A percentile compares a stretch with the other conserved stretches of the same genome.
These are phyloP conservation scores for Phytophthora sansomeana DNA, from an alignment of 352 stramenopile genomes.

Conservation along the genomic window DNA sequence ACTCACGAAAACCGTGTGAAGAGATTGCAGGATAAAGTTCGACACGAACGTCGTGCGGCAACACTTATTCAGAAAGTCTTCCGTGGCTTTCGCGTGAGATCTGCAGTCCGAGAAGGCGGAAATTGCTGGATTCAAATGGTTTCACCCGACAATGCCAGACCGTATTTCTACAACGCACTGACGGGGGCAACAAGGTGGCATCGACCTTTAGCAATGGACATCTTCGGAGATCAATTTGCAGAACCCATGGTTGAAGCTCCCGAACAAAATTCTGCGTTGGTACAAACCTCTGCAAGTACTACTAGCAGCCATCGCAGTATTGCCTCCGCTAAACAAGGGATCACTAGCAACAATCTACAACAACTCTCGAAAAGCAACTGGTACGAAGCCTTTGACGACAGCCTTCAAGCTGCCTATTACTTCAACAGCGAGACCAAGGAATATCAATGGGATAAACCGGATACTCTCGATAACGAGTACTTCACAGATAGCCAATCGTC, in stretches of 20 bases:
- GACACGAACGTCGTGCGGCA: constrained; percentile 63
- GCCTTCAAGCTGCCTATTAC: constrained; percentile 72
- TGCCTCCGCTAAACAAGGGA: no score
- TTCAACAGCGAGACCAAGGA: constrained; percentile 80
- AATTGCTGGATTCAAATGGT: constrained; percentile 82
- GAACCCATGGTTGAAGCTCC: constrained; percentile 35
- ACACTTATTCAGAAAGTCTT: constrained; percentile 86
- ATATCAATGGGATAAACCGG: constrained; percentile 76
- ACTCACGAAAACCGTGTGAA: constrained; percentile 72
- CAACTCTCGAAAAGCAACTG: constrained; percentile 39
- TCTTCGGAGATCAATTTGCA: constrained; percentile 72
- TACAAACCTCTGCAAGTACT: constrained; percentile 1
- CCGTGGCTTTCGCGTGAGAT: constrained; percentile 75
- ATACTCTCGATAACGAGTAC: constrained; percentile 38
- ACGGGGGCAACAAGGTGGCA: constrained; percentile 71
- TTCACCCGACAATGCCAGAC: constrained; percentile 32
- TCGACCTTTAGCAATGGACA: constrained; percentile 75
- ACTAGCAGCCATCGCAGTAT: constrained; percentile 1
- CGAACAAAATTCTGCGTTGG: background rate
- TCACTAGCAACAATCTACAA: background rate
- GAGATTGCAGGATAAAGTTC: constrained; percentile 78
- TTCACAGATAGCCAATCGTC: constrained; percentile 56
- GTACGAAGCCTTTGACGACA: constrained; percentile 84
- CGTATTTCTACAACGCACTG: constrained; percentile 89
- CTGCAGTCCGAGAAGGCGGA: constrained; percentile 67